Conservation (phyloP, 805 yeast genomes). For the Ogataea glucozyma region DNA sequence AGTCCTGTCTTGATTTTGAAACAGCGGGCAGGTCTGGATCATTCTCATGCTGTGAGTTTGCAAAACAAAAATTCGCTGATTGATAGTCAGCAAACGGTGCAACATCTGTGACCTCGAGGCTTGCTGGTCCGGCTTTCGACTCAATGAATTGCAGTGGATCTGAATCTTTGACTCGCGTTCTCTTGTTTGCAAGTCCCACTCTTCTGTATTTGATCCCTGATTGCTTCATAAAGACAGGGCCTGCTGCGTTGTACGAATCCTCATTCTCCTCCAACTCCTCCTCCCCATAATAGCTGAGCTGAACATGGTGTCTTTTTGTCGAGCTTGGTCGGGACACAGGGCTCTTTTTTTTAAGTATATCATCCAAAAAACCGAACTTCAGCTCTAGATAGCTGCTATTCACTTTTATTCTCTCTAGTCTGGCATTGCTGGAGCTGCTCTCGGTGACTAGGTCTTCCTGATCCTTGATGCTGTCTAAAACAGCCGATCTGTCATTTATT, state of each 20-base stretch:
- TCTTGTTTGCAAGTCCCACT: background rate
- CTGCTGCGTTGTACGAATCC: background rate
- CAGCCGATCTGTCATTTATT: slow-evolving; percentile 17
- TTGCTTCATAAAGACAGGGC: slow-evolving; percentile 11
- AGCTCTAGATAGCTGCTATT: slow-evolving; percentile 3
- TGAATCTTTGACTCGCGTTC: background rate
- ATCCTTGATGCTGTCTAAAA: slow-evolving; percentile 17
- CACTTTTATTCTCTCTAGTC: slow-evolving; percentile 5
- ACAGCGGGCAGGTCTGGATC: no score
- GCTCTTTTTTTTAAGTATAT: background rate
- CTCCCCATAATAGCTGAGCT: slow-evolving; percentile 22
- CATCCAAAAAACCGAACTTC: slow-evolving; percentile 1
- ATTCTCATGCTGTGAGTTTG: background rate
- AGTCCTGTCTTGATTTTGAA: slow-evolving; percentile 13
- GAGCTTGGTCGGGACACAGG: background rate
- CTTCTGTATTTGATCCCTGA: slow-evolving; percentile 14
- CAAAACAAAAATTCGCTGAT: background rate
- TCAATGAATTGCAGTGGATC: slow-evolving; percentile 7
- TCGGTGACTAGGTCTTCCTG: slow-evolving; percentile 9
- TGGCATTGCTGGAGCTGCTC: background rate
- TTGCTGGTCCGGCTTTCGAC: background rate
- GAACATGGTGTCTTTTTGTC: slow-evolving; percentile 13
- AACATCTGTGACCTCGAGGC: background rate
- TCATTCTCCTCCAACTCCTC: slow-evolving; percentile 11
- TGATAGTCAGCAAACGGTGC: background rate